A percentile compares a stretch with the other conserved stretches of the same genome.
phyloP scores from a whole-genome alignment of 306 rosid species.

The Lathyrus sativus region DNA sequence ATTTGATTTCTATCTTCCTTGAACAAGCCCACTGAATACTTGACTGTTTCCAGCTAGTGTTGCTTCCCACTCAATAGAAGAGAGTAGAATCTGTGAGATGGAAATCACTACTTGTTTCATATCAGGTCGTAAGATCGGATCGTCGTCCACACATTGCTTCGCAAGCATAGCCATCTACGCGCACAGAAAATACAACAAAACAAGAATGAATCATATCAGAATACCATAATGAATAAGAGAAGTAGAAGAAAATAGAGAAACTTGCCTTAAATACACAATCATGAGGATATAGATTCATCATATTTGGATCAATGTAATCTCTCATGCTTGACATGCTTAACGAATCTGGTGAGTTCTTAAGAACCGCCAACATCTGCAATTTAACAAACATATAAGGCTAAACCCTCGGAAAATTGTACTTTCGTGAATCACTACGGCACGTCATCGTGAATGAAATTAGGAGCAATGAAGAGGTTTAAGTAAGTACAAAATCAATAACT shows the following conservation, averaged over 20 bases:
- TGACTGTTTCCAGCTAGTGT: slow-evolving; percentile 99
- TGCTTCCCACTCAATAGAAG: slow-evolving; percentile 98
- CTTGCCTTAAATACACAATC: slow-evolving; percentile 93
- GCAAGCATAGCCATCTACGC: slow-evolving; percentile 80
- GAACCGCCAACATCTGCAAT: slow-evolving; percentile 88
- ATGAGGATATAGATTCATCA: slow-evolving; percentile 96
- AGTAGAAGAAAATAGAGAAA: slow-evolving; percentile 24
- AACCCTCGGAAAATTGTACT: slow-evolving; percentile 27
- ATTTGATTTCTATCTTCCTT: slow-evolving; percentile 68
- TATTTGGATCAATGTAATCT: slow-evolving; percentile 76
- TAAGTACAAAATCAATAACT: not conserved
- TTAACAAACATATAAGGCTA: slow-evolving; percentile 34
- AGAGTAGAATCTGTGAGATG: slow-evolving; percentile 83
- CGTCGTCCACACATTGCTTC: slow-evolving; percentile 94
- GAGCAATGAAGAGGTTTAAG: not conserved
- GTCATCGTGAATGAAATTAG: not conserved
- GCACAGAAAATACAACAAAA: slow-evolving; percentile 4
- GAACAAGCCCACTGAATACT: slow-evolving; percentile 97
- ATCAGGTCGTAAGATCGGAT: slow-evolving; percentile 87
- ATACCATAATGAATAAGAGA: not conserved
- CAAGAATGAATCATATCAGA: not conserved
- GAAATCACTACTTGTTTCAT: slow-evolving; percentile 89
- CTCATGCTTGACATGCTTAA: slow-evolving; percentile 79
- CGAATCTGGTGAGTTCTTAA: slow-evolving; percentile 76
- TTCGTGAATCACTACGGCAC: slow-evolving; percentile 3